Evolutionary conservation across 352 stramenopile genomes (phyloP).

Genomic region (Globisporangium heterothallicum): DNA sequence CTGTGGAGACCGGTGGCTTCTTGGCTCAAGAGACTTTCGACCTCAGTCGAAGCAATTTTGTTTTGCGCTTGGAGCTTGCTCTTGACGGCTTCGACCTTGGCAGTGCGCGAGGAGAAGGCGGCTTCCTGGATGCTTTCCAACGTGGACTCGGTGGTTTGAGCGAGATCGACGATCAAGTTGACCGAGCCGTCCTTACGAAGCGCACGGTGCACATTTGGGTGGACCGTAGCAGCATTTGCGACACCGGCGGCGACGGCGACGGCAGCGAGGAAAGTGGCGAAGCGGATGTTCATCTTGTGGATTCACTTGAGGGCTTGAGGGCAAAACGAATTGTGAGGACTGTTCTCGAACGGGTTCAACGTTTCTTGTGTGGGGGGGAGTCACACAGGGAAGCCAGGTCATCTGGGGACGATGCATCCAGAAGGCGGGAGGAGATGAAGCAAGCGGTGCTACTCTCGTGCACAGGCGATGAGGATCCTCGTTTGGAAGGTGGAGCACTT

Average conservation of each 20-base stretch:
- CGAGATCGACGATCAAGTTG: slow-evolving; percentile 30
- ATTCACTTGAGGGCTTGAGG: neutral
- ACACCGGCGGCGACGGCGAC: neutral
- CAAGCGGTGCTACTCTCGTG: no score
- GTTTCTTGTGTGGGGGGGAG: no score
- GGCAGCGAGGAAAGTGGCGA: slow-evolving; percentile 5
- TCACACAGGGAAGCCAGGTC: neutral
- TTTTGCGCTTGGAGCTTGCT: neutral
- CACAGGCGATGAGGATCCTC: no score
- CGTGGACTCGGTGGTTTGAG: slow-evolving; percentile 14
- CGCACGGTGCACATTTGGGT: slow-evolving; percentile 19
- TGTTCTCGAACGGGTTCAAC: no score
- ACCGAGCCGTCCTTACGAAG: slow-evolving; percentile 24
- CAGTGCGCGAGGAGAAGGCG: neutral
- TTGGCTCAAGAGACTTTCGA: neutral
- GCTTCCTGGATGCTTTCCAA: neutral
- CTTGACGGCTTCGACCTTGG: neutral
- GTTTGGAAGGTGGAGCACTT: no score
- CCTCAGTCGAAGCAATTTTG: neutral
- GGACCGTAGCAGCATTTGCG: neutral
- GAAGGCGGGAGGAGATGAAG: no score
- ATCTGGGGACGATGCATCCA: no score
- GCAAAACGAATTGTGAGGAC: slow-evolving; percentile 3
- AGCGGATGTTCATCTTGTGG: slow-evolving; percentile 10
- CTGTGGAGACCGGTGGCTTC: neutral